These are phyloP conservation scores for Hippophae tibetana DNA, from an alignment of 306 rosid genomes.

Conservation along the genomic window DNA sequence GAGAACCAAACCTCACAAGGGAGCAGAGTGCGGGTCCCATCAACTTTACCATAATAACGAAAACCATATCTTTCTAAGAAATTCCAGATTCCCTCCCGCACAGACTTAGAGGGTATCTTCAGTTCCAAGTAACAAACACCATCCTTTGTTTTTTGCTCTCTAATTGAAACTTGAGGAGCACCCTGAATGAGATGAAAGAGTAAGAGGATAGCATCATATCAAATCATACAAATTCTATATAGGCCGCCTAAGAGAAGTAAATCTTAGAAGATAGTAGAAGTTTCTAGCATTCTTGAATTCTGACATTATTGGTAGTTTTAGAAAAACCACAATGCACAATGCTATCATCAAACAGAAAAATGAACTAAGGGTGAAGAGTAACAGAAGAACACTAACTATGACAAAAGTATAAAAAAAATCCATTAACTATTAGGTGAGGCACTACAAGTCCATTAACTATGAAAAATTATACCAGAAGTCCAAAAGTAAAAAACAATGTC, in stretches of 20 bases:
- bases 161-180: slow-evolving; percentile 57
- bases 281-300: no score
- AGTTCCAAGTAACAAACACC: slow-evolving; percentile 55
- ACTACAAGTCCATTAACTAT: no score
- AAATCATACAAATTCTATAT: background rate
- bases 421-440: no score
- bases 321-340: no score
- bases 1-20: slow-evolving; percentile 70
- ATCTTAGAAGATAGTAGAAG: no score
- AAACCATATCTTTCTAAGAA: slow-evolving; percentile 72
- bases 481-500: no score
- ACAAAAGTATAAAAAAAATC: no score
- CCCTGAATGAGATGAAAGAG: slow-evolving; percentile 27
- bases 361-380: no score
- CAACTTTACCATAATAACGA: slow-evolving; percentile 26
- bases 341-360: no score
- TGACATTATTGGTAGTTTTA: no score
- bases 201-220: background rate
- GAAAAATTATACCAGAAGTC: no score
- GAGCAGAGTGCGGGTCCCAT: slow-evolving; percentile 53
- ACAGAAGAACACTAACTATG: no score
- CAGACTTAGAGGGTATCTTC: slow-evolving; percentile 41
- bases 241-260: background rate
- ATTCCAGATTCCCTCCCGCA: slow-evolving; percentile 44
- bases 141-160: slow-evolving; percentile 61